A percentile compares a stretch with the other conserved stretches of the same genome.
Evolutionary conservation across 306 rosid genomes (phyloP).

Genomic region (Quercus robur): DNA sequence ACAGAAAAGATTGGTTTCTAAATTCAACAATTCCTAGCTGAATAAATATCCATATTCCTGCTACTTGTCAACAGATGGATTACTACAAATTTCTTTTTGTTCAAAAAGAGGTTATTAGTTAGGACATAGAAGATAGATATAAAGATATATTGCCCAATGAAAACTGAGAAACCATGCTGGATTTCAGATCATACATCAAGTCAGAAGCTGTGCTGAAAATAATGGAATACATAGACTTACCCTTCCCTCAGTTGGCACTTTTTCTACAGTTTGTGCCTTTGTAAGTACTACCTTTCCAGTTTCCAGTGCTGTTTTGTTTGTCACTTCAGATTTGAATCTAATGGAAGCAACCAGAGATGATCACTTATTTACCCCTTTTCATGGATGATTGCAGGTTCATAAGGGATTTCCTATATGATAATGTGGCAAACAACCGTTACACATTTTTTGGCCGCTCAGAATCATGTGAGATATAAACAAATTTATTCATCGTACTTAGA

Average conservation of each 20-base stretch:
- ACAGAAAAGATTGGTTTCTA: not conserved
- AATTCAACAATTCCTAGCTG: not conserved
- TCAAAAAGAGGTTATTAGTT: not conserved
- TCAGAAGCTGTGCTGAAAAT: conserved; percentile 93
- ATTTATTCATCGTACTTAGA: conserved; percentile 2
- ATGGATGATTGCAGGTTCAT: conserved; percentile 54
- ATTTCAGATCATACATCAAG: conserved; percentile 71
- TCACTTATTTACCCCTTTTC: not conserved
- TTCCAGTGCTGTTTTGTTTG: not conserved
- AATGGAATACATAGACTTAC: conserved; percentile 82
- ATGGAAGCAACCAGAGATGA: conserved; percentile 4
- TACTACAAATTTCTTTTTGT: not conserved
- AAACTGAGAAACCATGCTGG: conserved; percentile 23
- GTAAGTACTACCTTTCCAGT: conserved; percentile 44
- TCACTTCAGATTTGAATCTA: not conserved
- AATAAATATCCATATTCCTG: not conserved
- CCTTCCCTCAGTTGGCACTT: conserved; percentile 80
- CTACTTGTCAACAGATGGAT: conserved; percentile 6
- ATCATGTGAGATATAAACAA: conserved; percentile 66
- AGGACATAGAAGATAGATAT: conserved; percentile 1
- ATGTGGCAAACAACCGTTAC: conserved; percentile 92
- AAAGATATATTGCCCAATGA: conserved; percentile 5
- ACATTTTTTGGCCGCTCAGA: conserved; percentile 78
- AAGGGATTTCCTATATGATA: conserved; percentile 78
- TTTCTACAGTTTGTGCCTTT: conserved; percentile 69